A percentile compares a stretch with the other conserved stretches of the same genome.
phyloP scores from a whole-genome alignment of 106 monocot genomes.

The Dendrobium huoshanense region DNA sequence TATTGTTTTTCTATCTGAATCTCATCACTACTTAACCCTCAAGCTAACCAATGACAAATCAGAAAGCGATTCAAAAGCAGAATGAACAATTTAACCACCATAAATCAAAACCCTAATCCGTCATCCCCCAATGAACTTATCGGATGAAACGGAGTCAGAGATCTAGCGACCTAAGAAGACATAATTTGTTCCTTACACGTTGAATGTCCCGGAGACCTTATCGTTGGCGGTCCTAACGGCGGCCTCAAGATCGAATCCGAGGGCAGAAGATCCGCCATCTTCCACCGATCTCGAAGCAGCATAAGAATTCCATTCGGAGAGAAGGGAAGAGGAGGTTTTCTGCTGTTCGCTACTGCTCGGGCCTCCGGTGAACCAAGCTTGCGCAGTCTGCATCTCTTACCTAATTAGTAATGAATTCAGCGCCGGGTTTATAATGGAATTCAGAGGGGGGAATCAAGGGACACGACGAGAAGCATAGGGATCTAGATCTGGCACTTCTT shows the following conservation, averaged over 20 bases:
- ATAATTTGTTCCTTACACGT: slow-evolving; percentile 27
- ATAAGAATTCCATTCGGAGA: slow-evolving; percentile 76
- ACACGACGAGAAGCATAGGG: neutral
- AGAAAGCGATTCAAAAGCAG: neutral
- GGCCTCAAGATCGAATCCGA: slow-evolving; percentile 59
- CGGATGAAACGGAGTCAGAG: neutral
- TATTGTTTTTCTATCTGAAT: neutral
- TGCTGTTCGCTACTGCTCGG: slow-evolving; percentile 15
- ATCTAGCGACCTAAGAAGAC: neutral
- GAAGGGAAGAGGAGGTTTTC: slow-evolving; percentile 30
- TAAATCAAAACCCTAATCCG: neutral
- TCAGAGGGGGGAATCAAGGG: neutral
- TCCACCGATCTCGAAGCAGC: slow-evolving; percentile 44
- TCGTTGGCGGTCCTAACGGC: slow-evolving; percentile 69
- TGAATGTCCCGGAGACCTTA: slow-evolving; percentile 56
- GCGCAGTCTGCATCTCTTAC: slow-evolving; percentile 41
- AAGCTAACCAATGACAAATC: neutral
- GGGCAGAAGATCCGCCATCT: slow-evolving; percentile 22
- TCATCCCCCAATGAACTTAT: neutral
- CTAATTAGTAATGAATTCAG: neutral
- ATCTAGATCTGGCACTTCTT: neutral
- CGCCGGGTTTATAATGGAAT: neutral
- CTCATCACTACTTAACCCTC: neutral
- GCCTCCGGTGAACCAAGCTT: slow-evolving; percentile 64
- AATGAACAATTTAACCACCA: neutral